Conservation (phyloP, 768 basidiomycete species). For the Pulveroboletus frians region DNA sequence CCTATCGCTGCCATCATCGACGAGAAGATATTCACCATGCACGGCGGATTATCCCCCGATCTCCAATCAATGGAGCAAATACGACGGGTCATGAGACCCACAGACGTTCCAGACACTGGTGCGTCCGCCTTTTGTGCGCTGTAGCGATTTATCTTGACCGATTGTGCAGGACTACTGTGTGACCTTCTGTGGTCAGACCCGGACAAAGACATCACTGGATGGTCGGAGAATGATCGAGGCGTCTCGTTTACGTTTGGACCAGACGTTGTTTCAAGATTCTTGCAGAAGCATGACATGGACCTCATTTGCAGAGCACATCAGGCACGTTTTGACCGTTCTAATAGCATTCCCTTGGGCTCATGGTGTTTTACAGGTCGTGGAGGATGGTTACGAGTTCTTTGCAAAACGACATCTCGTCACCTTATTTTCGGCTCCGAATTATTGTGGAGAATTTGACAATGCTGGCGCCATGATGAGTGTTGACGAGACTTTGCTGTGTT, state of each 20-base stretch:
- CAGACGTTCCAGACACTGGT: conserved; percentile 99
- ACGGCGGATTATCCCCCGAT: conserved; percentile 95
- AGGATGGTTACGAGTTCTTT: conserved; percentile 99
- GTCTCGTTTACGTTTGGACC: conserved; percentile 99
- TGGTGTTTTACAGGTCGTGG: conserved; percentile 67
- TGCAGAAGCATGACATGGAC: conserved; percentile 99
- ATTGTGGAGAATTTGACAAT: conserved; percentile 97
- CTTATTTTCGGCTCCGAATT: conserved; percentile 93
- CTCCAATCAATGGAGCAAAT: conserved; percentile 99
- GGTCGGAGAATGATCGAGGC: conserved; percentile 99
- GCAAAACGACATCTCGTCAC: conserved; percentile 97
- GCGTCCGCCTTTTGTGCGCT: conserved; percentile 14
- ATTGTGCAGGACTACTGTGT: conserved; percentile 72
- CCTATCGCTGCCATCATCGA: conserved; percentile 99
- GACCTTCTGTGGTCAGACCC: conserved; percentile 99
- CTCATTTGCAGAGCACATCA: conserved; percentile 98
- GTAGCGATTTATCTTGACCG: conserved; percentile 3
- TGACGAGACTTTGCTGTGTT: conserved; percentile 93
- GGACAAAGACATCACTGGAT: conserved; percentile 98
- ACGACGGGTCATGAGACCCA: conserved; percentile 96
- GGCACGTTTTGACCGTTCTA: conserved; percentile 41
- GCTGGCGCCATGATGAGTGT: conserved; percentile 99
- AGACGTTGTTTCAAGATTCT: conserved; percentile 95
- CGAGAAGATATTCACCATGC: conserved; percentile 99
- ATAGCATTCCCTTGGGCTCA: not conserved